phyloP scores from a whole-genome alignment of 345 rosid genomes.

The Dipteronia dyeriana region DNA sequence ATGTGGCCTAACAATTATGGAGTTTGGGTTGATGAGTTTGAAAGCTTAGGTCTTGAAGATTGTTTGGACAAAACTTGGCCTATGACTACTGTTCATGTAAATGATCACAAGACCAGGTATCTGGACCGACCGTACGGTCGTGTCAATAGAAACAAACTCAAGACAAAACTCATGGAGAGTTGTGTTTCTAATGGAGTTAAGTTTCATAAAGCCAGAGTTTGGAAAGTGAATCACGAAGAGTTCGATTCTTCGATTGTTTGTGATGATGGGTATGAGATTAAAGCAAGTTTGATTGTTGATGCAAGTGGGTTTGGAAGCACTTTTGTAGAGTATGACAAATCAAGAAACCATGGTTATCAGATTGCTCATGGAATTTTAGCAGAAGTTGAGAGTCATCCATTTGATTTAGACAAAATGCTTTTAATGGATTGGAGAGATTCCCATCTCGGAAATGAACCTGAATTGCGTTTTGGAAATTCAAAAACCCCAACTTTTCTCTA shows the following conservation, averaged over 20 bases:
- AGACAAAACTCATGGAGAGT: slow-evolving; percentile 45
- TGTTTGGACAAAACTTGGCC: slow-evolving; percentile 67
- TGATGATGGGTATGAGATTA: slow-evolving; percentile 56
- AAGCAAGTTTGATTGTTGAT: slow-evolving; percentile 57
- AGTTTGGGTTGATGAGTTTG: slow-evolving; percentile 77
- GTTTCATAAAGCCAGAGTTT: slow-evolving; percentile 60
- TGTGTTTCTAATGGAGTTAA: slow-evolving; percentile 49
- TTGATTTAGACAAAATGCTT: slow-evolving; percentile 66
- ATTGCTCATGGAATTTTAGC: slow-evolving; percentile 73
- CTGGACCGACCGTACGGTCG: slow-evolving; percentile 65
- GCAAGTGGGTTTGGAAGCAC: slow-evolving; percentile 59
- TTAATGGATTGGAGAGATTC: slow-evolving; percentile 83
- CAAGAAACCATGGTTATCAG: slow-evolving; percentile 65
- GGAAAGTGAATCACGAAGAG: slow-evolving; percentile 59
- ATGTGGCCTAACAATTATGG: slow-evolving; percentile 69
- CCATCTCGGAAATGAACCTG: slow-evolving; percentile 65
- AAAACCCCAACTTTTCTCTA: slow-evolving; percentile 55
- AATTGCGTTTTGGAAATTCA: slow-evolving; percentile 43
- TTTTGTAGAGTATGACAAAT: slow-evolving; percentile 49
- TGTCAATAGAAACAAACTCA: slow-evolving; percentile 47
- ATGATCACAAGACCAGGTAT: slow-evolving; percentile 49
- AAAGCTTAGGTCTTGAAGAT: slow-evolving; percentile 49
- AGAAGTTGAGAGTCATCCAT: slow-evolving; percentile 68
- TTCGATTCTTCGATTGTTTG: slow-evolving; percentile 48
- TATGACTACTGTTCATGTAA: slow-evolving; percentile 43